Base-by-base conservation (phyloP, 345 rosid species). In the Lagerstroemia speciosa region DNA sequence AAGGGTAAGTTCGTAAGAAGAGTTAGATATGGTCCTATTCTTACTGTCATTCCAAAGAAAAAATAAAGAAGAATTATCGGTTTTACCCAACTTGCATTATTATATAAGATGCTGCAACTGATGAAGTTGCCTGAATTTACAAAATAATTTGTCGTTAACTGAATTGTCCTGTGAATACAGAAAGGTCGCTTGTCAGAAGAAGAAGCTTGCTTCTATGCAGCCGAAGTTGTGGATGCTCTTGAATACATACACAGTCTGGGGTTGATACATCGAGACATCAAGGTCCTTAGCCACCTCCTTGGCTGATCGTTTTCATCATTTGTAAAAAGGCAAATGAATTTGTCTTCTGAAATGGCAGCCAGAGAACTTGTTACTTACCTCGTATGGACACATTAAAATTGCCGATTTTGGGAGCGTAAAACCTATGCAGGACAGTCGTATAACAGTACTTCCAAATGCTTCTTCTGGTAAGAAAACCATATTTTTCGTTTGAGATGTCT, bases 401-500 rank as follows among this genome's bases (percentile, higher is more conserved):
- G 99, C 98, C 36, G 99, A 92, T 82, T 92, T 94, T 83, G 99
- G 98, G 61, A 95, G 99, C 72, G 97, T 95, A 65, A 92, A 89
- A 93, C 92, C 98, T 41, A 92, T 87, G 96, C 97, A 91, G 77
- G 97, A 83, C 67, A 92, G 96, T 77, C 85, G 80, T 65, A 84
- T 95, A 65, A 95, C 93, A 17, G 87, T 95, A 29, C 98, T 92
- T 74, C 99, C 97, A 37, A 92, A 88, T 80, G 98, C 99, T 32
- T 78, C 97, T 64, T 95, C 98, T 16, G 99, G 99, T 90, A 81
- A 68, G 64, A 67, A 48, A 32, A 40, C 38, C 26, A 68, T 32
- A n/a, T 8, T 62, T 32, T 17, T 70, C 29, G 36, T 53, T 53
- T 74, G 48, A 68, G 26, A 33, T 36, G 41, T 26, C 31, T 20